phyloP scores from a whole-genome alignment of 345 rosid genomes.

The Salix brachista region DNA sequence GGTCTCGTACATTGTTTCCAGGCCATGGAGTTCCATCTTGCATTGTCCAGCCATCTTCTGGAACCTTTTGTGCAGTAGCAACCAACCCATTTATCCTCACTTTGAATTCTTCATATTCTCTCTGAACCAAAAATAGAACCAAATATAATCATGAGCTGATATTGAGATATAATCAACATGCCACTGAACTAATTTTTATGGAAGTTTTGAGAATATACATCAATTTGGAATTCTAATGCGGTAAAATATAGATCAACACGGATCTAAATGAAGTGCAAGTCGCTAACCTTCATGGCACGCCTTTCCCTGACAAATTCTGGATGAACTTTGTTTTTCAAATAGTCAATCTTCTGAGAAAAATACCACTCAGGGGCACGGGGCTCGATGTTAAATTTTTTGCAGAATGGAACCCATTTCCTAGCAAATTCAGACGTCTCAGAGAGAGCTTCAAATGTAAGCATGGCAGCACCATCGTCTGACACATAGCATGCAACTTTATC shows the following conservation, averaged over 20 bases:
- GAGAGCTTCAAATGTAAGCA: constrained; percentile 99
- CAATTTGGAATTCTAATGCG: not conserved
- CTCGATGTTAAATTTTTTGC: constrained; percentile 81
- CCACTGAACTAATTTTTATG: not conserved
- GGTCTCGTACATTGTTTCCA: constrained; percentile 87
- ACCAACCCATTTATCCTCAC: constrained; percentile 86
- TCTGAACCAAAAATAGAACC: constrained; percentile 43
- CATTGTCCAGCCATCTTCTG: constrained; percentile 99
- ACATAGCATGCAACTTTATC: constrained; percentile 95
- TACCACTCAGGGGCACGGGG: constrained; percentile 99
- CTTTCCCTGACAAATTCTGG: constrained; percentile 94
- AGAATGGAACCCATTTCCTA: constrained; percentile 97
- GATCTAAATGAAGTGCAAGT: not conserved
- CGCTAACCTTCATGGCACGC: constrained; percentile 88
- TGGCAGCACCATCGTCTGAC: constrained; percentile 99
- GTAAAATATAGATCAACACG: not conserved
- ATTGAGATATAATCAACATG: not conserved
- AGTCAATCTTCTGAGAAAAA: constrained; percentile 89
- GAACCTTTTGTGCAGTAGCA: constrained; percentile 94
- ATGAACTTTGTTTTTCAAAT: constrained; percentile 89
- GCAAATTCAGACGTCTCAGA: constrained; percentile 98
- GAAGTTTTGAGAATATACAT: not conserved
- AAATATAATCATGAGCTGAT: not conserved
- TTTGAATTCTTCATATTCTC: constrained; percentile 98
- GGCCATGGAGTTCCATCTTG: constrained; percentile 99